Evolutionary conservation across 345 rosid species (phyloP).

Genomic region (Melaleuca alternifolia): DNA sequence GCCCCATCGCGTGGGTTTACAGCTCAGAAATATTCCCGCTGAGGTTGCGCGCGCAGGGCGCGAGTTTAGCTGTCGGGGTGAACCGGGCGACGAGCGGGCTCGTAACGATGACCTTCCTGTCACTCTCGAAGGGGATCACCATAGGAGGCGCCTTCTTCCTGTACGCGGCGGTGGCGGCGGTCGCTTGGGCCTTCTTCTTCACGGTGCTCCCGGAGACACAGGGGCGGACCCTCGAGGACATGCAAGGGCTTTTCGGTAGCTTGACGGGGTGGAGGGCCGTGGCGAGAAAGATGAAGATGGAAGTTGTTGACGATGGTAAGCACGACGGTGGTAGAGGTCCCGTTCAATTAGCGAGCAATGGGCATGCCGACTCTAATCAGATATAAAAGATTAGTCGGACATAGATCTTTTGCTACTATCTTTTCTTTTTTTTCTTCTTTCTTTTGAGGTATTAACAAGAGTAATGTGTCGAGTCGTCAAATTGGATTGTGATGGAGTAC

Average conservation of each 20-base stretch:
- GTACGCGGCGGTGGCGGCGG: constrained; percentile 38
- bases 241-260: constrained; percentile 47
- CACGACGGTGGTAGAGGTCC: not conserved
- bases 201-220: constrained; percentile 61
- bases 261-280: constrained; percentile 36
- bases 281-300: constrained; percentile 4
- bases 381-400: not conserved
- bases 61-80: constrained; percentile 55
- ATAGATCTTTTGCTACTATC: not conserved
- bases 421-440: not conserved
- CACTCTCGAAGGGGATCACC: constrained; percentile 38
- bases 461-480: not conserved
- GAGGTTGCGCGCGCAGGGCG: constrained; percentile 70
- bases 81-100: constrained; percentile 75
- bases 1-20: constrained; percentile 82
- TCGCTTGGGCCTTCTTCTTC: constrained; percentile 52
- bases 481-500: not conserved
- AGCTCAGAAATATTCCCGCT: constrained; percentile 81
- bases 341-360: not conserved
- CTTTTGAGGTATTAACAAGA: not conserved
- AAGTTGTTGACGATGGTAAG: not conserved
- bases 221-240: constrained; percentile 72
- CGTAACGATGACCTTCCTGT: constrained; percentile 42
- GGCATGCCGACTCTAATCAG: not conserved
- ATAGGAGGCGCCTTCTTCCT: constrained; percentile 73